Base-by-base conservation (phyloP, 495 filamentous ascomycete species). In the Penicillium paxilli region DNA sequence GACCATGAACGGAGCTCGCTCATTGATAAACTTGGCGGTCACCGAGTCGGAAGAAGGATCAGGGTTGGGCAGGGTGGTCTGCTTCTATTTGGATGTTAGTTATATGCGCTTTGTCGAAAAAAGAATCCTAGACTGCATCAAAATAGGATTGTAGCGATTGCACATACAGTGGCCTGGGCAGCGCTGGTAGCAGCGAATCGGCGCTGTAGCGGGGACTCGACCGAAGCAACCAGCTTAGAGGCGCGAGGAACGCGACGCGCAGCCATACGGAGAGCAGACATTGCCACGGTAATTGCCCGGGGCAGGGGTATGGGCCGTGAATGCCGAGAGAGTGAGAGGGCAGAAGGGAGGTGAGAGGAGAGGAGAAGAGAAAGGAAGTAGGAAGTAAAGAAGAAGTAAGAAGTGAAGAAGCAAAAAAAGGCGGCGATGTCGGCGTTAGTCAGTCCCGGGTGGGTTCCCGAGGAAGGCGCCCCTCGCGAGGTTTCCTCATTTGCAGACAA, bases 1-100 rank as follows among this genome's bases (percentile, higher is more conserved):
- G 5, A 98, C 89, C 92, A 98, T 96, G 74, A 82, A 96, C 1
- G 88, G 87, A 10, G 84, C 74, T 49, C 91, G 85, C 33, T 88
- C 82, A 21, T 81, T 75, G 51, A 96, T 79, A 41, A 96, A 78
- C 20, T 83, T 79, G n/a, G 82, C 79, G 44, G 90, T 92, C 50
- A 80, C 68, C 16, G 92, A 96, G 69, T 96, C 88, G 3, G 80
- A 52, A 1, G 86, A 59, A 10, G 94, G 94, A 67, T 98, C 94
- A 20, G 89, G 79, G 54, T 87, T 89, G 2, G 89, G 80, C 12
- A 95, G 68, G 22, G 75, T 60, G 7, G 83, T 70, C 66, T 90
- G 86, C 61, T 80, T 82, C 83, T 90, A 63, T 16, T 35, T 7
- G 2, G 22, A 3, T 10, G 26, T 66, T 49, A 67, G 50, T 20